Evolutionary conservation across 169 alveolate species (phyloP), one percentile per base, ranked within the genome.

Genomic region (Toxoplasma gondii): DNA sequence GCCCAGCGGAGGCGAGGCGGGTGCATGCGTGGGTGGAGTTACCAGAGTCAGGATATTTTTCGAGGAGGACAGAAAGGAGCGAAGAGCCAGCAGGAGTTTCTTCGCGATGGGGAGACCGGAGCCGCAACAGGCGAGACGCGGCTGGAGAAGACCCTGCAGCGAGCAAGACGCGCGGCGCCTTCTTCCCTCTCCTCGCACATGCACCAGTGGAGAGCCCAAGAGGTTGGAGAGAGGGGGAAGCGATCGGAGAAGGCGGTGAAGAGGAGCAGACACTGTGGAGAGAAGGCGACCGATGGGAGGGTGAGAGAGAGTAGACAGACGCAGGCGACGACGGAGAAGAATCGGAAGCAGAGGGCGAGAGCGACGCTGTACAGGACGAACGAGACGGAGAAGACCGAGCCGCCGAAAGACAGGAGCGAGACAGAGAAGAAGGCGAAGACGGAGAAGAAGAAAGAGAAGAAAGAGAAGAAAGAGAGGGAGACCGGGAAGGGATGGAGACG

Each of bases 11-110:
- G n/a, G n/a, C 29, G 44, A 78, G 86, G 0, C 86, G 86, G 7
- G 86, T 78, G 86, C 86, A 78, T 10, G 45, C 43, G 24, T 78
- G 86, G 16, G 43, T 29, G 86, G 45, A 78, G 45, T 78, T 78
- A 1, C 4, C 29, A 10, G 12, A 17, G 44, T n/a, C 45, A 27
- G 86, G 86, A 31, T 7, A 78, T 12, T 7, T 78, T 4, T 9
- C 86, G 39, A 78, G 45, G 29, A 9, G 39, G 10, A 78, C 86
- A 16, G 49, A 19, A 16, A 16, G 74, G 5, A 4, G 74, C 9
- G 74, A 64, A 49, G 12, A 12, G 58, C 58, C 31, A 64, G 74
- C 24, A 64, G 31, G 74, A 16, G 74, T 64, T 12, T 12, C 22
- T 12, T 7, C 58, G 4, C 58, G 22, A 49, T 49, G 58, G 22